Percentiles rank a stretch among this genome's conserved stretches.
Conservation (phyloP, 495 filamentous ascomycete genomes). For the Glonium stellatum region DNA sequence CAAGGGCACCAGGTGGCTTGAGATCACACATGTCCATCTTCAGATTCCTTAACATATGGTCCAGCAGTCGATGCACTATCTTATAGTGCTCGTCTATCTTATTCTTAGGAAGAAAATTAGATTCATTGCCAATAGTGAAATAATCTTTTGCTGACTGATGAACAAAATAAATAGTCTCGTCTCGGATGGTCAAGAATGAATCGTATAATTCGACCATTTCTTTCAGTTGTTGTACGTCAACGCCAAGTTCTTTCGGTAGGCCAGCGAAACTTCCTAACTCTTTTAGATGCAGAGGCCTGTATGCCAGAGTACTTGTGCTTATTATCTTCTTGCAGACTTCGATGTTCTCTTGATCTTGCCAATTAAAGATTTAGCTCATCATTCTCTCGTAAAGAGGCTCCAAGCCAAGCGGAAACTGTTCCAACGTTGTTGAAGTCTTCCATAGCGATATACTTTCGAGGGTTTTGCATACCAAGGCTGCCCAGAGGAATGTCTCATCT, state of each 20-base stretch:
- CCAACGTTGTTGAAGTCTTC: neutral
- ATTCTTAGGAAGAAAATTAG: neutral
- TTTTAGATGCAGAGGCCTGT: slow-evolving; percentile 1
- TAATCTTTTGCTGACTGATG: slow-evolving; percentile 13
- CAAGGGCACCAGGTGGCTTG: neutral
- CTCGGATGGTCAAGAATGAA: neutral
- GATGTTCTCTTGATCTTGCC: neutral
- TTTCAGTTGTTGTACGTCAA: neutral
- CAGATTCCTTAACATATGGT: neutral
- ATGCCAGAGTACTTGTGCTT: neutral
- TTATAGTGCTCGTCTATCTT: neutral
- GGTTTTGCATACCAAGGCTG: neutral
- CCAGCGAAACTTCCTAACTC: slow-evolving; percentile 1
- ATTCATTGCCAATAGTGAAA: neutral
- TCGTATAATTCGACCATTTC: neutral
- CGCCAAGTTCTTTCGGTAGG: neutral
- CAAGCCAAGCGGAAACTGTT: neutral
- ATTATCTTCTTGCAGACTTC: slow-evolving; percentile 3
- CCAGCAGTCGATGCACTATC: neutral
- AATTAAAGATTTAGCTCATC: slow-evolving; percentile 2
- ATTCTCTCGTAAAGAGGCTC: slow-evolving; percentile 6
- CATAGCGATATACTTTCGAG: neutral
- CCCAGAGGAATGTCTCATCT: neutral
- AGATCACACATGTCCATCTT: neutral
- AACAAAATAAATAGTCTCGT: neutral